Evolutionary conservation across 208 protist genomes (phyloP).

Genomic region (Wallacemonas sp.): DNA sequence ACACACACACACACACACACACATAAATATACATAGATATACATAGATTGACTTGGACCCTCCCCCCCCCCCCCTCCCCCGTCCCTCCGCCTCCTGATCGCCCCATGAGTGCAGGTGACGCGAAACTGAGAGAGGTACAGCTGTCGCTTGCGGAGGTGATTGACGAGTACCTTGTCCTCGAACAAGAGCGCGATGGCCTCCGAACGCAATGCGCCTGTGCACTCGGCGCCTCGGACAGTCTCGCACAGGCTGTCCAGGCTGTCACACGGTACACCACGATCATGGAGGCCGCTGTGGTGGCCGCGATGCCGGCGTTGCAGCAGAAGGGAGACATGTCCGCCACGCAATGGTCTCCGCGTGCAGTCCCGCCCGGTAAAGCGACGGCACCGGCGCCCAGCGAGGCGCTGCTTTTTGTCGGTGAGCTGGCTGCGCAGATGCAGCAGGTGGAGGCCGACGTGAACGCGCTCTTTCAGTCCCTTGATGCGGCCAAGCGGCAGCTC

Average conservation of each 20-base stretch:
- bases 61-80: no score
- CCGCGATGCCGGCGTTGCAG: not conserved
- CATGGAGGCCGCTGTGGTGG: conserved; percentile 5
- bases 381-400: not conserved
- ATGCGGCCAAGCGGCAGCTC: not conserved
- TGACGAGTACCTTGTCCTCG: conserved; percentile 77
- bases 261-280: not conserved
- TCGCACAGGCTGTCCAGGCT: not conserved
- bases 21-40: no score
- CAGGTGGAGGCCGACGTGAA: conserved; percentile 1
- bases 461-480: not conserved
- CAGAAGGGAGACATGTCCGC: no score
- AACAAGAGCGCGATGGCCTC: conserved; percentile 50
- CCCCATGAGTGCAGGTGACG: not conserved
- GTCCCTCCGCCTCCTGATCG: no score
- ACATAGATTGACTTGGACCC: no score
- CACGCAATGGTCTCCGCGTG: no score
- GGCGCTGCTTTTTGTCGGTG: not conserved
- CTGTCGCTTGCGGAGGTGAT: conserved; percentile 67
- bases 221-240: not conserved
- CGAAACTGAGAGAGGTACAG: conserved; percentile 22
- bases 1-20: no score
- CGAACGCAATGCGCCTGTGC: not conserved
- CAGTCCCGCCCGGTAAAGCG: not conserved
- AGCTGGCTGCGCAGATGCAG: conserved; percentile 14